Percentiles rank a stretch among this genome's conserved stretches.
These are phyloP conservation scores for Nicotiana tomentosiformis DNA, from an alignment of 257 asterid species.

Conservation along the genomic window DNA sequence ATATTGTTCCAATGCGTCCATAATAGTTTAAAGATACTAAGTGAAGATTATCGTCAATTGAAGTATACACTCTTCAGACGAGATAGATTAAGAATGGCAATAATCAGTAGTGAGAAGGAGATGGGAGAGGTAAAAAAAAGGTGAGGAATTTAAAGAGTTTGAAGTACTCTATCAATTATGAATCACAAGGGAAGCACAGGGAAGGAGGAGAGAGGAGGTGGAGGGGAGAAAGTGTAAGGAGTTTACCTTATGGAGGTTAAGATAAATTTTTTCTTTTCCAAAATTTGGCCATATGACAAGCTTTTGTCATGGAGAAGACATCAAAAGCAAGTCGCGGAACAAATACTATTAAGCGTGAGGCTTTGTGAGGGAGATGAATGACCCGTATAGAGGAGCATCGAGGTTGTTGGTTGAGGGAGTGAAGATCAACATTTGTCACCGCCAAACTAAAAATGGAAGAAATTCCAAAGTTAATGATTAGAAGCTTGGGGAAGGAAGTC, in stretches of 20 bases:
- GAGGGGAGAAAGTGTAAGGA: no score
- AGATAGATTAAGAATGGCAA: neutral
- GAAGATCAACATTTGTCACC: neutral
- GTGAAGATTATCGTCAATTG: neutral
- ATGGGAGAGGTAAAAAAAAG: neutral
- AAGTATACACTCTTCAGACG: neutral
- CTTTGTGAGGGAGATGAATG: neutral
- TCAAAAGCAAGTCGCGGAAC: neutral
- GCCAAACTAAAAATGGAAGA: neutral
- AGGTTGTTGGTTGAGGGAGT: neutral
- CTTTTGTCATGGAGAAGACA: neutral
- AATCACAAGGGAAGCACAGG: neutral
- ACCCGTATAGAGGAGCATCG: neutral
- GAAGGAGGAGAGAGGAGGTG: neutral
- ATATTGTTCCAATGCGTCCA: neutral
- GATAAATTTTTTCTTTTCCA: neutral
- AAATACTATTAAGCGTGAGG: neutral
- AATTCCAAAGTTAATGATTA: neutral
- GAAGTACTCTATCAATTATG: neutral
- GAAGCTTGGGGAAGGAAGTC: neutral
- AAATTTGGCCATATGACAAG: neutral
- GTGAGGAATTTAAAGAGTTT: neutral
- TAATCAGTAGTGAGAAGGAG: neutral
- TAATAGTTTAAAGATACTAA: neutral
- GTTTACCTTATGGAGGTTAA: neutral